Evolutionary conservation across 345 rosid species (phyloP), one percentile per base, ranked within the genome.

Genomic region (Eucalyptus marginata): DNA sequence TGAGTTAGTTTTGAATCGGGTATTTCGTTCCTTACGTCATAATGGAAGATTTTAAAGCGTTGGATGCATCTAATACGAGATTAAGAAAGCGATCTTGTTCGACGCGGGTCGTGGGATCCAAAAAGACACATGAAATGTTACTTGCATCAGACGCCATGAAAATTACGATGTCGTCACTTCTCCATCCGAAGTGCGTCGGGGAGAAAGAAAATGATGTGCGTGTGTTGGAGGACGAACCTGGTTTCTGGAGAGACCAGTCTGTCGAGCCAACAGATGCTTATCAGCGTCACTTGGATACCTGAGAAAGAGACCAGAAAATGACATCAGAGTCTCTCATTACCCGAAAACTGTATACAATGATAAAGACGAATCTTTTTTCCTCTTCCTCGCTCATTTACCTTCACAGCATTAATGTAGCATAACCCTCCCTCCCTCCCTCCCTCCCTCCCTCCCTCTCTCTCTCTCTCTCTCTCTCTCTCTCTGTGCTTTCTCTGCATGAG

Each of bases 211-310:
- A 58, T 62, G 64, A 86, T 87, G 90, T 88, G 52, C 20, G 87
- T 31, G n/a, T 50, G 87, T 18, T 27, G 62, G 88, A 68, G 52
- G 49, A 91, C 92, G 88, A 92, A 96, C 99, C 98, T 98, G 99
- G 92, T 96, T 98, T 92, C 99, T 95, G 62, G 99, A 98, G 93
- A 98, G 92, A 89, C 98, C 99, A 93, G 99, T 97, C 97, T 98
- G 99, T 89, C 98, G 93, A 91, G 99, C 97, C 93, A 98, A 93
- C 93, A 98, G 96, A 90, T 97, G 99, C 93, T 98, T 98, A 97
- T 98, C 99, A 86, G 98, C 99, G 92, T 98, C 99, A 92, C 99
- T 97, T 94, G 99, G 99, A 89, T 98, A 98, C 99, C 99, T 98
- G 99, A 95, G 95, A 95, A 93, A 92, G 91, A 92, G 94, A 95